Evolutionary conservation across 2,329 filamentous ascomycete species (phyloP).

Genomic region (Pseudocercospora ulei): DNA sequence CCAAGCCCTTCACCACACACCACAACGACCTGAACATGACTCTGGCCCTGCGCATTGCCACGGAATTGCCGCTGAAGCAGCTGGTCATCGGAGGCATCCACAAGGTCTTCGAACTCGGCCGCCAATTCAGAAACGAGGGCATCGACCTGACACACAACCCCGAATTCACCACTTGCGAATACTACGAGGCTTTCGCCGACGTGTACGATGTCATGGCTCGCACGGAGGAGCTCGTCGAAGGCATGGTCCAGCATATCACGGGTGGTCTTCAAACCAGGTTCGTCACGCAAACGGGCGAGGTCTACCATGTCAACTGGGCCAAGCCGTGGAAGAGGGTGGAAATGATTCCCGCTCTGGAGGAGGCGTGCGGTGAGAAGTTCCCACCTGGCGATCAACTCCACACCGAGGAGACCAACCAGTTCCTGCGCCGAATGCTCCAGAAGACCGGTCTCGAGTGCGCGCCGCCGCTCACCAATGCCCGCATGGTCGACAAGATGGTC

Average conservation of each 20-base stretch:
- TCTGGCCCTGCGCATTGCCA: constrained; percentile 88
- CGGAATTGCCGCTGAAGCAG: constrained; percentile 95
- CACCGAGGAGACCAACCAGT: constrained; percentile 77
- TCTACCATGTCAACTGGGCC: constrained; percentile 90
- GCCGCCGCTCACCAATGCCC: constrained; percentile 80
- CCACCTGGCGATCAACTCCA: constrained; percentile 81
- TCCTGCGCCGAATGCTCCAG: constrained; percentile 72
- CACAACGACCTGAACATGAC: constrained; percentile 95
- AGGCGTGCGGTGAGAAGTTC: constrained; percentile 86
- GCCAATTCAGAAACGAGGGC: constrained; percentile 90
- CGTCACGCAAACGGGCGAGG: constrained; percentile 75
- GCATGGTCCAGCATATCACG: constrained; percentile 79
- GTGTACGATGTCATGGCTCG: constrained; percentile 82
- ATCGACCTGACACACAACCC: constrained; percentile 93
- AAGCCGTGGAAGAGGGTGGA: constrained; percentile 85
- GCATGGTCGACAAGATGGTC: constrained; percentile 86
- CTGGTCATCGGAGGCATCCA: constrained; percentile 86
- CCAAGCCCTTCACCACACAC: constrained; percentile 86
- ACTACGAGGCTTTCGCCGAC: constrained; percentile 81
- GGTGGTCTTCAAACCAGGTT: constrained; percentile 54
- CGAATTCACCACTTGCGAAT: constrained; percentile 95
- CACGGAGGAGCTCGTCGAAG: constrained; percentile 87
- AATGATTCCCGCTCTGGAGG: constrained; percentile 90
- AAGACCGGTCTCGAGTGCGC: constrained; percentile 86
- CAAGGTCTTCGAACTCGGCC: constrained; percentile 89